These are phyloP conservation scores for Chaetoscypha palmicola DNA, from an alignment of 2,329 filamentous ascomycete species.

Conservation along the genomic window DNA sequence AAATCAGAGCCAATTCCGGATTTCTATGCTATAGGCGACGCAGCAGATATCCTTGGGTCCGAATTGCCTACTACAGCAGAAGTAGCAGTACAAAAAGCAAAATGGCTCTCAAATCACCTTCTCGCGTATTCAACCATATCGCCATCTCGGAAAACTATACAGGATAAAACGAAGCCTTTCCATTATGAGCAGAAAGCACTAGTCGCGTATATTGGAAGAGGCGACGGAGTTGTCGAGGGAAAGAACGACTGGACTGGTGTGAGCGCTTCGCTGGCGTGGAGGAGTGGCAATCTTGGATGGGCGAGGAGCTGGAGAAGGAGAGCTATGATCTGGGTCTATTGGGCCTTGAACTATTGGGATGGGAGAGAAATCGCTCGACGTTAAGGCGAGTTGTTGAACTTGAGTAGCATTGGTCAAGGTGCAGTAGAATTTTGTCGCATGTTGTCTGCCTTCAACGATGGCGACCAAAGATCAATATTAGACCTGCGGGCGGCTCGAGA, in stretches of 20 bases:
- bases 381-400: too few species aligned
- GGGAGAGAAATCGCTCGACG: constrained; percentile 31
- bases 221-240: constrained; percentile 36
- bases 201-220: constrained; percentile 36
- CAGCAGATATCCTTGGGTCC: constrained; percentile 50
- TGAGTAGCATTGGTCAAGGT: too few species aligned
- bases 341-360: constrained; percentile 29
- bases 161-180: constrained; percentile 25
- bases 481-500: too few species aligned
- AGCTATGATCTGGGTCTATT: constrained; percentile 31
- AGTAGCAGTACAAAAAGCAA: constrained; percentile 65
- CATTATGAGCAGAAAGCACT: constrained; percentile 34
- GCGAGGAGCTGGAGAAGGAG: constrained; percentile 30
- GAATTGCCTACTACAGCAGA: constrained; percentile 60
- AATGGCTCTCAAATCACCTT: constrained; percentile 56
- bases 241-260: constrained; percentile 35
- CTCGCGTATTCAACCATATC: not conserved
- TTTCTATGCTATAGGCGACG: constrained; percentile 64
- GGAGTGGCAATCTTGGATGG: constrained; percentile 34
- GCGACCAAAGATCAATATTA: too few species aligned
- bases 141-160: not conserved
- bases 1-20: constrained; percentile 27
- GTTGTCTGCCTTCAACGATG: too few species aligned
- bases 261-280: constrained; percentile 38
- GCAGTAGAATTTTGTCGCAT: too few species aligned